phyloP scores from a whole-genome alignment of 2,329 filamentous ascomycete genomes.

The Pseudogymnoascus sp. region DNA sequence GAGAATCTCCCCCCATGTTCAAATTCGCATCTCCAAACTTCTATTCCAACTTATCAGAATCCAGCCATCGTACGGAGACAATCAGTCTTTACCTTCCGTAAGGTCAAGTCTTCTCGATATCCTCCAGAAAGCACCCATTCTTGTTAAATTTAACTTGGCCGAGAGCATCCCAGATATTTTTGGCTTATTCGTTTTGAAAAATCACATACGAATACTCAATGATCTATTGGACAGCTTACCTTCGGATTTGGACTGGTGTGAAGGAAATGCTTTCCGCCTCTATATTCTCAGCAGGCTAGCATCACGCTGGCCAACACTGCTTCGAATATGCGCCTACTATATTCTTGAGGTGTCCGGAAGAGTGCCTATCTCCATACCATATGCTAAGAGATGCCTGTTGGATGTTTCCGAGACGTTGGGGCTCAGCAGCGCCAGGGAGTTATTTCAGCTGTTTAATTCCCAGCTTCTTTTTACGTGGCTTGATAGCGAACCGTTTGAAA shows the following conservation, averaged over 20 bases:
- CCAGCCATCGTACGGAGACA: conserved; percentile 57
- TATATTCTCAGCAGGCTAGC: conserved; percentile 69
- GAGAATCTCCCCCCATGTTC: conserved; percentile 60
- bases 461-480: conserved; percentile 92
- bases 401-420: conserved; percentile 57
- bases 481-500: conserved; percentile 53
- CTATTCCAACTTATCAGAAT: conserved; percentile 61
- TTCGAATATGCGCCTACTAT: conserved; percentile 82
- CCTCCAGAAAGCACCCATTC: conserved; percentile 55
- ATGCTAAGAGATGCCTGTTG: conserved; percentile 65
- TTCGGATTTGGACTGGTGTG: conserved; percentile 57
- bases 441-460: conserved; percentile 79
- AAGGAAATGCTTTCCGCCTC: conserved; percentile 80
- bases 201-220: conserved; percentile 76
- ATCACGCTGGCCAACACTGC: conserved; percentile 74
- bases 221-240: conserved; percentile 79
- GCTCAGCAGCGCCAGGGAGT: conserved; percentile 55
- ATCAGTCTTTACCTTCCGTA: conserved; percentile 32
- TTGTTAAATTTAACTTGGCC: conserved; percentile 69
- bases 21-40: conserved; percentile 59
- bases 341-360: conserved; percentile 85
- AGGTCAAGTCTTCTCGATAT: conserved; percentile 69
- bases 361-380: conserved; percentile 53
- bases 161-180: conserved; percentile 67
- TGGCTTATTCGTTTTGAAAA: conserved; percentile 67